Base-by-base conservation (phyloP, 2,329 filamentous ascomycete species). In the Mollisiaceae sp. region DNA sequence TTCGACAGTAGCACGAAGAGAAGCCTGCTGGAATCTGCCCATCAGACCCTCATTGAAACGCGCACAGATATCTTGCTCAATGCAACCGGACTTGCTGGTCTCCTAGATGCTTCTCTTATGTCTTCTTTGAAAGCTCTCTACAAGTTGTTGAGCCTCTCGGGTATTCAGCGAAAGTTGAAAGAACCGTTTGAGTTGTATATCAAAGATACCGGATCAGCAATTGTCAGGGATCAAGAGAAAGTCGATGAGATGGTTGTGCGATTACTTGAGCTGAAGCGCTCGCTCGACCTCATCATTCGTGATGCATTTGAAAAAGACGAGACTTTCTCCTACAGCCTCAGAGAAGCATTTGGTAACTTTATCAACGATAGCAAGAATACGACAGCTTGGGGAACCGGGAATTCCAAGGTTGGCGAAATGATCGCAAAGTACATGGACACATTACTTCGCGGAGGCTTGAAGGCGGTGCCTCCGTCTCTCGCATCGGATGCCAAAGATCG, bases 371-470 rank as follows among this genome's bases (percentile, higher is more conserved):
- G 84, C 4, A 90, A 90, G 75, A 91, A 89, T 74, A 88, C 86
- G 1, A 84, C 86, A 8, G 82, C 88, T 4, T 94, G 91, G 86
- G 87, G 88, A 60, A 92, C 91, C 0, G 90, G 93, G 63, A 96
- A 94, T 63, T 93, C 93, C 20, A 98, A 97, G 82, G 93, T 97
- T 15, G 95, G 94, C 59, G 95, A 99, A 81, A 97, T 98, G 94
- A 96, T 97, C 72, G 96, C 95, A 36, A 98, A 97, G 78, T 94
- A 98, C 73, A 91, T 99, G 67, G 95, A 99, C 78, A 85, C 91
- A 80, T 83, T 99, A 22, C 85, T 99, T 38, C 89, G 93, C 63
- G 93, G 93, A 59, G 96, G 95, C 1, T 84, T 94, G 56, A 98
- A 96, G 77, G 90, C 91, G 0, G 85, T 96, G 9, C 92, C 92